Conservation (phyloP, 305 asterid species). For the Vinca major region DNA sequence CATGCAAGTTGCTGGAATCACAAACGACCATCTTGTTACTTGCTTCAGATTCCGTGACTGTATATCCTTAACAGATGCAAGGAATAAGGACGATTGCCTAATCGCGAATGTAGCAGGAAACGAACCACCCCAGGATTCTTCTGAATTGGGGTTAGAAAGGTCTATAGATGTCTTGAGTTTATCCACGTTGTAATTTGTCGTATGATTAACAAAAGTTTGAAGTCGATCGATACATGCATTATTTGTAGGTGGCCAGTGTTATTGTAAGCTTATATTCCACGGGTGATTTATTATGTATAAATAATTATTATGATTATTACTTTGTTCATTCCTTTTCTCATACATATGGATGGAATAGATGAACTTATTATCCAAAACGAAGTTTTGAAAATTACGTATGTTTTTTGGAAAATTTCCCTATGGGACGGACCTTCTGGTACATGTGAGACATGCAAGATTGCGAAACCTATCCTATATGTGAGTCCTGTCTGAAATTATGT, state of each 20-base stretch:
- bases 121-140: conserved; percentile 29
- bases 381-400: neutral
- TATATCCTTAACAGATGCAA: conserved; percentile 25
- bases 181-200: conserved; percentile 30
- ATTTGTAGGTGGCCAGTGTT: conserved; percentile 7
- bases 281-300: conserved; percentile 33
- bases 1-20: conserved; percentile 76
- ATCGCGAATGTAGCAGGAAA: conserved; percentile 28
- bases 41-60: conserved; percentile 60
- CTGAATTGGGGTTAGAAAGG: conserved; percentile 38
- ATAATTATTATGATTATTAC: conserved; percentile 23
- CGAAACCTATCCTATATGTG: too few relatives aligned
- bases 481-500: too few relatives aligned
- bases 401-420: too few relatives aligned
- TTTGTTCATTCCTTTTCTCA: conserved; percentile 18
- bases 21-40: conserved; percentile 63
- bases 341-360: too few relatives aligned
- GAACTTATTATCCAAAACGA: neutral
- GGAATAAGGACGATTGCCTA: conserved; percentile 13
- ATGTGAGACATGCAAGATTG: too few relatives aligned
- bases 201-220: neutral
- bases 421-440: too few relatives aligned
- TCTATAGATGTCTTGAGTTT: conserved; percentile 50
- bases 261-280: neutral
- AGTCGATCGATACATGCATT: neutral